Conservation (phyloP, 139 green algal genomes). For the Ettlia oleoabundans region DNA sequence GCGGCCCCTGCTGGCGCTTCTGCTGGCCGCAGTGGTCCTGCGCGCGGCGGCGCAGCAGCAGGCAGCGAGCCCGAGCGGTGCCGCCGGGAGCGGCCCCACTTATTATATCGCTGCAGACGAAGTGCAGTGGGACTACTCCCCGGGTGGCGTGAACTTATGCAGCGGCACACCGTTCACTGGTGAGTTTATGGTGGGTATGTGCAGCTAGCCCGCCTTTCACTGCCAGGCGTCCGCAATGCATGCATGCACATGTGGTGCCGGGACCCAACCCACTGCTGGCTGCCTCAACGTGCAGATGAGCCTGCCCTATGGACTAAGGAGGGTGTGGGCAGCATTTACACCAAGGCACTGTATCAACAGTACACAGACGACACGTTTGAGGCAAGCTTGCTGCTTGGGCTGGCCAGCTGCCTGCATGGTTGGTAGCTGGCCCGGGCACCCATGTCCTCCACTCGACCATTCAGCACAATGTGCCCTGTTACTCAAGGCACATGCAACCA, state of each 20-base stretch:
- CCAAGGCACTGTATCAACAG: slow-evolving; percentile 54
- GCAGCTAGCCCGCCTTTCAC: too few species aligned
- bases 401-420: not conserved
- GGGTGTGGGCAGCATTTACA: slow-evolving; percentile 40
- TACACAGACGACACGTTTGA: slow-evolving; percentile 55
- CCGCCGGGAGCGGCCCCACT: not conserved
- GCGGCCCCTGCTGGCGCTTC: too few species aligned
- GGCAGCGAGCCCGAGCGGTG: too few species aligned
- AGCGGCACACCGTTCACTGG: not conserved
- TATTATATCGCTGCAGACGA: slow-evolving; percentile 24
- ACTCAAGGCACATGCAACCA: too few species aligned
- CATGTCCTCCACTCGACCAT: too few species aligned
- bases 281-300: slow-evolving; percentile 12
- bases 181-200: too few species aligned
- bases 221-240: too few species aligned
- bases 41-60: not conserved
- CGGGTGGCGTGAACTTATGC: slow-evolving; percentile 25
- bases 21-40: not conserved
- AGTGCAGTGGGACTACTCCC: slow-evolving; percentile 25
- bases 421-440: too few species aligned
- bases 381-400: not conserved
- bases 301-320: slow-evolving; percentile 15
- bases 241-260: too few species aligned
- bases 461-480: too few species aligned
- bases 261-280: too few species aligned